Conservation (phyloP, 208 protist genomes). For the Crithidia brevicula region DNA sequence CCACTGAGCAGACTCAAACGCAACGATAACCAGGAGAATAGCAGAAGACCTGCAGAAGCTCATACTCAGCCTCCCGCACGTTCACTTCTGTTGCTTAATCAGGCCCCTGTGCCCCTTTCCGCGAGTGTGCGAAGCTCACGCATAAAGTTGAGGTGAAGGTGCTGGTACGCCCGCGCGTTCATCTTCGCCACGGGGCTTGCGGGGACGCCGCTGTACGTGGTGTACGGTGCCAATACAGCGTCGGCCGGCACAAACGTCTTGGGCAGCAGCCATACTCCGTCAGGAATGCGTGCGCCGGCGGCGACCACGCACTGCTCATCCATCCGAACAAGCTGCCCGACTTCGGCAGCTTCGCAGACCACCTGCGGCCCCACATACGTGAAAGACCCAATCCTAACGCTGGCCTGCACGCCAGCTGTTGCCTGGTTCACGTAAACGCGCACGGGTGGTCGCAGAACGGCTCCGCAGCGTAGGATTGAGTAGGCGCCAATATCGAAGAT, state of each 20-base stretch:
- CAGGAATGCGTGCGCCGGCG: slow-evolving; percentile 46
- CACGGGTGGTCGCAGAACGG: slow-evolving; percentile 59
- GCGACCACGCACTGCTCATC: slow-evolving; percentile 66
- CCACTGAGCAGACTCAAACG: too few species aligned
- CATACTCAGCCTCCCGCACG: too few species aligned
- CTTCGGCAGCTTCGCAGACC: slow-evolving; percentile 59
- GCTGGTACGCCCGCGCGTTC: slow-evolving; percentile 42
- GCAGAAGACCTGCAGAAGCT: too few species aligned
- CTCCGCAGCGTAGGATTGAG: slow-evolving; percentile 36
- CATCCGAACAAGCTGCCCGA: slow-evolving; percentile 61
- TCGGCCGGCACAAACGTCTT: slow-evolving; percentile 56
- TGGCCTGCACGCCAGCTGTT: slow-evolving; percentile 29
- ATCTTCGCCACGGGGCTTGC: slow-evolving; percentile 42
- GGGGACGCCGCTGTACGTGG: slow-evolving; percentile 58
- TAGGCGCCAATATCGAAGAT: slow-evolving; percentile 36
- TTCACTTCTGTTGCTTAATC: too few species aligned
- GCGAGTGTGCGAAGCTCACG: slow-evolving; percentile 8
- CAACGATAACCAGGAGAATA: too few species aligned
- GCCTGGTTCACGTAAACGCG: slow-evolving; percentile 44
- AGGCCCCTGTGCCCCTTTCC: background rate
- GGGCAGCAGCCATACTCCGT: slow-evolving; percentile 66
- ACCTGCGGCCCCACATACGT: slow-evolving; percentile 49
- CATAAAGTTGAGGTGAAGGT: slow-evolving; percentile 52
- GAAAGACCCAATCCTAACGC: slow-evolving; percentile 49
- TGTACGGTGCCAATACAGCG: slow-evolving; percentile 59